Conservation (phyloP, 108 stramenopile species). For the Cyclotella kingstonii region DNA sequence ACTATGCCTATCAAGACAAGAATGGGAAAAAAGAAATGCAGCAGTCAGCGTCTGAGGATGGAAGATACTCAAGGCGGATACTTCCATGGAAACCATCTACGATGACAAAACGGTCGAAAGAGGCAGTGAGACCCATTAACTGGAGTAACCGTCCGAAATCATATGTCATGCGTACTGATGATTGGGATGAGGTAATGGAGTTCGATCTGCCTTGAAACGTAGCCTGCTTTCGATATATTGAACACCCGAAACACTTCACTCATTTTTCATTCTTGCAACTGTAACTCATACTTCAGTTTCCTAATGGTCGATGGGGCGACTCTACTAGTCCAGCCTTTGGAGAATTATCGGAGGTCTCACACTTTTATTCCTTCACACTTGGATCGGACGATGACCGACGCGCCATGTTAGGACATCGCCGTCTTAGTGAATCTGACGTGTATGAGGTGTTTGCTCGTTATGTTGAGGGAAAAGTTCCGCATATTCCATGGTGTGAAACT, state of each 20-base stretch:
- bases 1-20: neutral
- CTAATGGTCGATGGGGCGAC: slow-evolving; percentile 93
- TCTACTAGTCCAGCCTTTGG: slow-evolving; percentile 90
- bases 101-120: slow-evolving; percentile 63
- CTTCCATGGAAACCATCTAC: slow-evolving; percentile 83
- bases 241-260: neutral
- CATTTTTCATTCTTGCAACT: neutral
- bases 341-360: slow-evolving; percentile 82
- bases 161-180: slow-evolving; percentile 91
- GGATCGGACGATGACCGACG: slow-evolving; percentile 85
- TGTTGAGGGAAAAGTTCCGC: slow-evolving; percentile 87
- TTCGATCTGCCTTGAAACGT: too few species aligned
- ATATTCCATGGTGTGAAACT: slow-evolving; percentile 96
- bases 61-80: slow-evolving; percentile 22
- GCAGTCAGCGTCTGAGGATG: slow-evolving; percentile 30
- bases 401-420: slow-evolving; percentile 91
- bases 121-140: slow-evolving; percentile 95
- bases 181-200: slow-evolving; percentile 87
- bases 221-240: too few species aligned
- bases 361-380: slow-evolving; percentile 82
- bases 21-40: slow-evolving; percentile 25
- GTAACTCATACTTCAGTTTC: slow-evolving; percentile 9
- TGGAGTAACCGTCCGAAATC: slow-evolving; percentile 97
- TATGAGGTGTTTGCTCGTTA: slow-evolving; percentile 92
- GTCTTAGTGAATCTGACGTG: slow-evolving; percentile 70